Conservation (phyloP, 1,284 basidiomycete genomes). For the Pascua sp. region DNA sequence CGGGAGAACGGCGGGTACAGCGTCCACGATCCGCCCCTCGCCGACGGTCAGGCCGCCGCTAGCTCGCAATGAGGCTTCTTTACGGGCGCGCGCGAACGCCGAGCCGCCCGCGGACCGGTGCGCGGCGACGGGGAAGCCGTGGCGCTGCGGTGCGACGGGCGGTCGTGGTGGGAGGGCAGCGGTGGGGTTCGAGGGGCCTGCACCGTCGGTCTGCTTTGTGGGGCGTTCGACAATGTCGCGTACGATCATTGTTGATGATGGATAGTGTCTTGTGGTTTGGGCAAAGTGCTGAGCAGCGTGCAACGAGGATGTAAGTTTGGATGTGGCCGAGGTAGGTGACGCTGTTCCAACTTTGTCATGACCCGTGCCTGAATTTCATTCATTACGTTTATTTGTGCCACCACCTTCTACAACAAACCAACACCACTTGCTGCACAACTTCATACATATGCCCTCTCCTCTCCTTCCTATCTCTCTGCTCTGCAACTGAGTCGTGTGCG, state of each 20-base stretch:
- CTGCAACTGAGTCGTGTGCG: too few species aligned
- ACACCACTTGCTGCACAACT: too few species aligned
- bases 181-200: neutral
- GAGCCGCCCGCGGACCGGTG: conserved; percentile 12
- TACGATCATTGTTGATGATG: conserved; percentile 21
- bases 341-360: too few species aligned
- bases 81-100: conserved; percentile 14
- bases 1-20: conserved; percentile 1
- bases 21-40: conserved; percentile 15
- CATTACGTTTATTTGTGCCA: too few species aligned
- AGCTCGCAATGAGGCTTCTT: conserved; percentile 2
- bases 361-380: too few species aligned
- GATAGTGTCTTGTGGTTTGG: neutral
- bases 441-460: too few species aligned
- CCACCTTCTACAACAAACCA: too few species aligned
- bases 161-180: conserved; percentile 11
- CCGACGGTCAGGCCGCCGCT: conserved; percentile 10
- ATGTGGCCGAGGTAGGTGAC: too few species aligned
- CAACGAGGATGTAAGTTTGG: too few species aligned
- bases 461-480: too few species aligned
- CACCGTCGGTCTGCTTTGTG: conserved; percentile 13
- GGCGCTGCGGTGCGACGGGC: conserved; percentile 11
- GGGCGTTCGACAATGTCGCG: conserved; percentile 33
- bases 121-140: conserved; percentile 15
- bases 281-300: neutral